Evolutionary conservation across 345 rosid genomes (phyloP).

Genomic region (Capsella bursapastoris): DNA sequence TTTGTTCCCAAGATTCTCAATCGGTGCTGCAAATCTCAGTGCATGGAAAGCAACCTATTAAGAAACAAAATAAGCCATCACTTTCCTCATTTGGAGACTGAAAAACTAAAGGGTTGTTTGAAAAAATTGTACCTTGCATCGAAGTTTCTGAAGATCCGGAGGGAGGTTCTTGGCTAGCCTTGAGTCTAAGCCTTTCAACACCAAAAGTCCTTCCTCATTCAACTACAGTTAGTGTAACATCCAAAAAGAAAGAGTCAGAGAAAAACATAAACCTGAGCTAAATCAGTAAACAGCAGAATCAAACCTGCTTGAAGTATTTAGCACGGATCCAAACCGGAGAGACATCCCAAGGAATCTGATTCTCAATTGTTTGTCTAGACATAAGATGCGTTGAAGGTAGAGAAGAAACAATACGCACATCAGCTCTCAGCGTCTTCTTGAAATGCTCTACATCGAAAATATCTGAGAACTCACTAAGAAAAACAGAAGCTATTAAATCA

Average conservation of each 20-base stretch:
- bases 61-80: background rate
- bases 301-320: conserved; percentile 59
- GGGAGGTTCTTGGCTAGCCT: conserved; percentile 74
- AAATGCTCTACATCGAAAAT: conserved; percentile 70
- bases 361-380: conserved; percentile 59
- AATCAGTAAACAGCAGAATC: conserved; percentile 21
- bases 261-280: background rate
- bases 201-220: conserved; percentile 63
- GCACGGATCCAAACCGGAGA: conserved; percentile 78
- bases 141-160: conserved; percentile 73
- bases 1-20: conserved; percentile 62
- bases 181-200: conserved; percentile 70
- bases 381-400: conserved; percentile 72
- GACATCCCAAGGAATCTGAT: conserved; percentile 62
- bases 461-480: conserved; percentile 67
- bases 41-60: conserved; percentile 78
- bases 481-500: conserved; percentile 3
- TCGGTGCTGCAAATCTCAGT: conserved; percentile 59
- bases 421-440: conserved; percentile 62
- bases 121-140: conserved; percentile 58
- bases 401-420: conserved; percentile 68
- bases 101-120: background rate
- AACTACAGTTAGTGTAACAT: conserved; percentile 49
- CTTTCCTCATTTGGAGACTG: background rate
- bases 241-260: background rate